These are phyloP conservation scores for Echium plantagineum DNA, from an alignment of 257 asterid genomes.

Conservation along the genomic window DNA sequence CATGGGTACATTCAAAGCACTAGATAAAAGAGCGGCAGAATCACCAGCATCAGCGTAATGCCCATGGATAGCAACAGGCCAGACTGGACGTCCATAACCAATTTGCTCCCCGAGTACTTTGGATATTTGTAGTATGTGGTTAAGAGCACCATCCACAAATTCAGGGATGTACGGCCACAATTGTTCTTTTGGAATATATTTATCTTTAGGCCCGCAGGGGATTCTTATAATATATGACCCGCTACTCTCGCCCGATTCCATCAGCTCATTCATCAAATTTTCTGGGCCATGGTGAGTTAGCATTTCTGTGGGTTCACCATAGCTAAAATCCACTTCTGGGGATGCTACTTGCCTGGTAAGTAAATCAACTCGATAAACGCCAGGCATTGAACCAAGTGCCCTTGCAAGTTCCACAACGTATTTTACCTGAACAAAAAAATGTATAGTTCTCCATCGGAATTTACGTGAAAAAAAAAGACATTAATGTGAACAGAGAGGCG, in stretches of 20 bases:
- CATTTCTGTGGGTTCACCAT: constrained; percentile 93
- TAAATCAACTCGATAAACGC: constrained; percentile 90
- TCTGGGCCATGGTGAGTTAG: constrained; percentile 59
- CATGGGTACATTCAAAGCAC: constrained; percentile 97
- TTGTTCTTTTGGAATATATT: constrained; percentile 76
- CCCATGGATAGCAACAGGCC: constrained; percentile 98
- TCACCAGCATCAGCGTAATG: constrained; percentile 99
- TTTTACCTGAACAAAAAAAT: constrained; percentile 47
- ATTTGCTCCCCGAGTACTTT: constrained; percentile 99
- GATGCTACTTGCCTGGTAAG: constrained; percentile 91
- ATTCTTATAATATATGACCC: constrained; percentile 85
- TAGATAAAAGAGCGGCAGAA: constrained; percentile 82
- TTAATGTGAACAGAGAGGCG: not conserved
- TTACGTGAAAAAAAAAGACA: not conserved
- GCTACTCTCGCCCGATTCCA: constrained; percentile 61
- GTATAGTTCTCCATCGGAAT: constrained; percentile 4
- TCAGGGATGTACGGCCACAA: constrained; percentile 90
- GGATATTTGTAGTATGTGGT: constrained; percentile 62
- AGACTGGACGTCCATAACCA: constrained; percentile 73
- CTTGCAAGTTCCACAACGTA: constrained; percentile 92
- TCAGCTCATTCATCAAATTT: constrained; percentile 40
- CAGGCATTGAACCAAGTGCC: constrained; percentile 94
- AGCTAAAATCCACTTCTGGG: constrained; percentile 88
- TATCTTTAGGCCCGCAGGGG: constrained; percentile 86
- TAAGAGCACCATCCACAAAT: constrained; percentile 89